Evolutionary conservation across 2,329 filamentous ascomycete species (phyloP), one percentile per base, ranked within the genome.

Genomic region (Penicillium sumatraense): DNA sequence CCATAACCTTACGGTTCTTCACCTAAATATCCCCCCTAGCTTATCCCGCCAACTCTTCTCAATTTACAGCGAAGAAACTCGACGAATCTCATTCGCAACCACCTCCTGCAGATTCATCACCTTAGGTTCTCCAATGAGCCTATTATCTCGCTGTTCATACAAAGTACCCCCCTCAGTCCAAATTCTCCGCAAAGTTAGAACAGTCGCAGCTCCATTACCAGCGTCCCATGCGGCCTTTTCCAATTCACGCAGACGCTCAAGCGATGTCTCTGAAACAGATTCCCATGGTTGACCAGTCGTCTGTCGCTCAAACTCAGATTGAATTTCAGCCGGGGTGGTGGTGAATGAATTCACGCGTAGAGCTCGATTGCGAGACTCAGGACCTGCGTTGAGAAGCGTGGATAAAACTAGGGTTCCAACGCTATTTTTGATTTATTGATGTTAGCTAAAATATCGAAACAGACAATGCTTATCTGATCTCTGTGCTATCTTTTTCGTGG

Each of bases 301-400:
- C 71, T 90, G 87, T 61, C 78, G 83, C 73, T 90, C 85, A 63
- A 87, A 89, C 67, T 89, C 87, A n/a, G 78, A 78, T 18, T 89
- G 68, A 18, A 90, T 86, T 23, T 84, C 74, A 8, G 83, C 79
- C 0, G 86, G 83, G 0, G 85, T 89, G 2, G 83, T 81, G 0
- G 87, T 86, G 61, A 90, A 91, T 0, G 88, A 90, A 65, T 90
- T 88, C 1, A 91, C 86, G 54, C 84, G 87, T 29, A 91, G 72
- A 0, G 83, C 81, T 50, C 82, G 80, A 59, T 83, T 83, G 29
- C 78, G 78, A 0, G 83, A 78, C 9, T 80, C 71, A 2, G 85
- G 83, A 54, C 56, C 53, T 21, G 61, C 53, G 26, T 86, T 82
- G 14, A 77, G 78, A 13, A 91, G 78, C 0, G 86, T 81, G 0